A percentile compares a stretch with the other conserved stretches of the same genome.
phyloP scores from a whole-genome alignment of 1,139 yeast species.

The Scheffersomyces quercinus region DNA sequence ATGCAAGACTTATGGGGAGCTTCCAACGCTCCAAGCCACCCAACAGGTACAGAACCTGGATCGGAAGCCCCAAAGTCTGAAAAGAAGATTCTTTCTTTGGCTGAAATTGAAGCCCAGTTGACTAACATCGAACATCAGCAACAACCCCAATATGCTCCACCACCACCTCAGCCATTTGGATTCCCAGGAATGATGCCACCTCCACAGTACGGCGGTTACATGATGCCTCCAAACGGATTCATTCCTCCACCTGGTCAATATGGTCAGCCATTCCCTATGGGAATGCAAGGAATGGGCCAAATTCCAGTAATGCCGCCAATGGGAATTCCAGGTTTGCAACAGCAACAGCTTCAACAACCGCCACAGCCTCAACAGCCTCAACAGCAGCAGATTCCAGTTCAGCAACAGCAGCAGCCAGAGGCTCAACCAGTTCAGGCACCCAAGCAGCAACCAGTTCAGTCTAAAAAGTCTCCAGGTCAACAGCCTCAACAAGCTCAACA shows the following conservation, averaged over 20 bases:
- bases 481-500: constrained; percentile 9
- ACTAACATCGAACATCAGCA: constrained; percentile 44
- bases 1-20: constrained; percentile 54
- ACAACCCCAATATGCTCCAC: constrained; percentile 23
- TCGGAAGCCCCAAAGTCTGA: constrained; percentile 19
- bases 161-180: constrained; percentile 24
- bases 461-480: constrained; percentile 10
- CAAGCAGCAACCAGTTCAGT: constrained; percentile 11
- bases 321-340: constrained; percentile 17
- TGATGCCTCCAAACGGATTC: constrained; percentile 43
- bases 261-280: constrained; percentile 29
- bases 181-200: constrained; percentile 43
- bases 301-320: constrained; percentile 24
- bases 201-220: constrained; percentile 38
- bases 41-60: constrained; percentile 4
- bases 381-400: constrained; percentile 18
- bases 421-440: constrained; percentile 16
- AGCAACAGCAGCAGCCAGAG: constrained; percentile 11
- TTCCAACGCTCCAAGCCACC: constrained; percentile 30
- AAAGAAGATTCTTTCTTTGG: constrained; percentile 61
- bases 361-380: constrained; percentile 17
- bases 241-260: constrained; percentile 41
- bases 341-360: constrained; percentile 11
- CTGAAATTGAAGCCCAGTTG: constrained; percentile 77
- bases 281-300: constrained; percentile 23